These are phyloP conservation scores for Yamadazyma endophytica DNA, from an alignment of 805 yeast species.

Conservation along the genomic window DNA sequence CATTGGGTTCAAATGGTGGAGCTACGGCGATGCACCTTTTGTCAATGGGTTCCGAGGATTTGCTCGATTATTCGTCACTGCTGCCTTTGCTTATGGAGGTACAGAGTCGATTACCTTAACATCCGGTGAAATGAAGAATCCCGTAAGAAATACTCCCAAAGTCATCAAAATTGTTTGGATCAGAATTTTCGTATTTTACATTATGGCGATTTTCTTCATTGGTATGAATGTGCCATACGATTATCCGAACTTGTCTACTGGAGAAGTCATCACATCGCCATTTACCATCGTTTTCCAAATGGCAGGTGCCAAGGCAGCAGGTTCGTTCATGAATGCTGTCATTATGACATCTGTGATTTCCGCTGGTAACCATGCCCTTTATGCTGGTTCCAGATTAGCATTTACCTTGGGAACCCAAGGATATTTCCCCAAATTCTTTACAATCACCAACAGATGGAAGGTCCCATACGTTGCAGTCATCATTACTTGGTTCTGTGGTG, in stretches of 20 bases:
- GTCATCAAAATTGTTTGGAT: conserved; percentile 27
- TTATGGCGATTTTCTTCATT: conserved; percentile 36
- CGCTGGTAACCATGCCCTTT: conserved; percentile 52
- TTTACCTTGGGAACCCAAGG: conserved; percentile 50
- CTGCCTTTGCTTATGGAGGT: conserved; percentile 52
- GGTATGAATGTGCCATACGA: conserved; percentile 40
- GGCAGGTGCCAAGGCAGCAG: conserved; percentile 40
- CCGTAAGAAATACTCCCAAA: conserved; percentile 25
- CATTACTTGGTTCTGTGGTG: conserved; percentile 51
- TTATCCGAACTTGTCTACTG: conserved; percentile 27
- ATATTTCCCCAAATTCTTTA: conserved; percentile 40
- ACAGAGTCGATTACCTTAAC: conserved; percentile 36
- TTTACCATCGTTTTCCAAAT: conserved; percentile 40
- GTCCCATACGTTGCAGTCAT: conserved; percentile 48
- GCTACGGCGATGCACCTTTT: conserved; percentile 49
- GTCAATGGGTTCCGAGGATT: conserved; percentile 51
- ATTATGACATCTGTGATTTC: conserved; percentile 52
- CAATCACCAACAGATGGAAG: conserved; percentile 37
- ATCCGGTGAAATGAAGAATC: conserved; percentile 31
- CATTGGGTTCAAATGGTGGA: conserved; percentile 42
- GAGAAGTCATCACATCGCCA: conserved; percentile 31
- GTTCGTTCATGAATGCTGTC: conserved; percentile 49
- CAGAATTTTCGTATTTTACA: conserved; percentile 30
- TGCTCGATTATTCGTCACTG: conserved; percentile 46
- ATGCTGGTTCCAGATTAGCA: conserved; percentile 47